Evolutionary conservation across 1,284 basidiomycete genomes (phyloP), one percentile per base, ranked within the genome.

Genomic region (Lentinus polychrous): DNA sequence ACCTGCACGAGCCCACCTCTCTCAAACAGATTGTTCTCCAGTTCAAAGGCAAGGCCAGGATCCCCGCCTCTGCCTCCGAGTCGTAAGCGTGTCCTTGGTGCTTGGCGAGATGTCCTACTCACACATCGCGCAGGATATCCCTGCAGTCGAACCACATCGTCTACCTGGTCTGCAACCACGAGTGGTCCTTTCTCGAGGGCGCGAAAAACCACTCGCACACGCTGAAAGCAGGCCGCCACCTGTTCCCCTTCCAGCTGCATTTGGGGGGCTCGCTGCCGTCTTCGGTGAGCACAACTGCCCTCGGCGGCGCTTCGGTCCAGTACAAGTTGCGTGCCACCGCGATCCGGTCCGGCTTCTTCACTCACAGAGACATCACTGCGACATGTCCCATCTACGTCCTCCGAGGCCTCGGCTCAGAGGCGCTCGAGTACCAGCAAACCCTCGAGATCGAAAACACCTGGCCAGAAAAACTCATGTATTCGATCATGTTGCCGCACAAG

Each of bases 361-460:
- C 59, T 3, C 59, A 64, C 44, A 73, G 79, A 51, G 93, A 93
- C 61, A 77, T 91, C 48, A 77, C 83, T 46, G 71, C 80, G 1
- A 68, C 73, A 43, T 68, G 72, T 41, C 77, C 81, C 10, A 77
- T 96, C 49, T 70, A 74, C 51, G 71, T 96, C 53, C 59, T 87
- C 43, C 81, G 92, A 49, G 81, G 84, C 2, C 87, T 92, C 58
- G 74, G 81, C 4, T 66, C 79, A 2, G 91, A 94, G 55, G 86
- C 93, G 1, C 78, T 95, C 57, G 94, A 96, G 66, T 96, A 91
- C 71, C 93, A 91, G 61, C 93, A 96, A 65, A 93, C 91, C 1
- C 78, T 95, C 51, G 94, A 97, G 66, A 86, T 89, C 53, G 92
- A 95, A 66, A 95, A 94, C 66, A 94, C 91, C 11, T 97, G 94